A percentile compares a stretch with the other conserved stretches of the same genome.
These are phyloP conservation scores for Eleusine coracana DNA, from an alignment of 176 grass and related monocot species.

Conservation along the genomic window DNA sequence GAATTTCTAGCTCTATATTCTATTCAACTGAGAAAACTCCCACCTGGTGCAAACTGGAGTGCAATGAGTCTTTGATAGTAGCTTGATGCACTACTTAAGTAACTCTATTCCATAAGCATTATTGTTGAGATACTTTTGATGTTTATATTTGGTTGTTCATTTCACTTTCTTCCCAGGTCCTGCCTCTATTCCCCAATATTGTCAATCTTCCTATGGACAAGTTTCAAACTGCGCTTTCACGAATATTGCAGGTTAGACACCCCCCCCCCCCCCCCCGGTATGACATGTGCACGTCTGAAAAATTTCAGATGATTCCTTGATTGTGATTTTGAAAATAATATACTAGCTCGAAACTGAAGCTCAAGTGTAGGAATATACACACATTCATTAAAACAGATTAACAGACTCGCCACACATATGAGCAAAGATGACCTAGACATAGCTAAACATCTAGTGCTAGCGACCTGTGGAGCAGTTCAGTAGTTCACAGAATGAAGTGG, in stretches of 20 bases:
- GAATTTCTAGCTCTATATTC: neutral
- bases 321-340: conserved; percentile 37
- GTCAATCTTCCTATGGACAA: conserved; percentile 84
- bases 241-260: conserved; percentile 77
- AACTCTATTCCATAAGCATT: conserved; percentile 21
- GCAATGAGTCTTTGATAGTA: neutral
- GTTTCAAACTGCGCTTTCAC: conserved; percentile 75
- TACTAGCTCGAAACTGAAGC: conserved; percentile 8
- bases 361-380: neutral
- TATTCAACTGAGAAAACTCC: neutral
- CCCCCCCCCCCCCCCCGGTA: neutral
- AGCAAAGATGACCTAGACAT: neutral
- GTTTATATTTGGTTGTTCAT: conserved; percentile 38
- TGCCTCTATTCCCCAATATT: conserved; percentile 72
- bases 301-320: conserved; percentile 14
- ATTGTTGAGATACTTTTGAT: conserved; percentile 12
- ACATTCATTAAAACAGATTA: no score
- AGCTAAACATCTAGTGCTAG: neutral
- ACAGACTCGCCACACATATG: neutral
- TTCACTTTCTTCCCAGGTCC: conserved; percentile 55
- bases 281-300: conserved; percentile 18
- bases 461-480: neutral
- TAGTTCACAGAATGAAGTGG: neutral
- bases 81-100: conserved; percentile 6
- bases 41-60: neutral